A percentile compares a stretch with the other conserved stretches of the same genome.
These are phyloP conservation scores for Draba incana DNA, from an alignment of 345 rosid species.

Conservation along the genomic window DNA sequence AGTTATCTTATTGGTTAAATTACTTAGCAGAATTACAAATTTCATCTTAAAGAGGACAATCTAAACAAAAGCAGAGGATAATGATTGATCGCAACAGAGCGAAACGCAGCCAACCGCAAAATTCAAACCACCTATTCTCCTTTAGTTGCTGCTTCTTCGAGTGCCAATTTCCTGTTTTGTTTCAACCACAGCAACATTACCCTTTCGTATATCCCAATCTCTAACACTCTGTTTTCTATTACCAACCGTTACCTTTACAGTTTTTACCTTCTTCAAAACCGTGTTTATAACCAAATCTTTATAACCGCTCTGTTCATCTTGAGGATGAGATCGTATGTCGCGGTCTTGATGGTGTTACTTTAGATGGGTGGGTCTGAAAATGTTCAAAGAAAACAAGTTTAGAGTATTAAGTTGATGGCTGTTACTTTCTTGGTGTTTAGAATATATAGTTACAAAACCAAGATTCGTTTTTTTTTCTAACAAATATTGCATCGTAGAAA, in stretches of 20 bases:
- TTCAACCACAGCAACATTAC: conserved; percentile 23
- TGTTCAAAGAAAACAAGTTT: conserved; percentile 10
- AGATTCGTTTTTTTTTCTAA: neutral
- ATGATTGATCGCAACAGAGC: neutral
- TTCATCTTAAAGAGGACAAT: conserved; percentile 9
- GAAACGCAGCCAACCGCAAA: neutral
- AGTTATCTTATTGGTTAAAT: conserved; percentile 17
- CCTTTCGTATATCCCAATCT: conserved; percentile 25
- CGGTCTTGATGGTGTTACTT: conserved; percentile 27
- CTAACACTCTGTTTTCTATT: conserved; percentile 19
- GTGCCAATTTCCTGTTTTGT: conserved; percentile 17
- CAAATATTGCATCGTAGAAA: neutral
- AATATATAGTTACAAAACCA: neutral
- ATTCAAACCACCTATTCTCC: neutral
- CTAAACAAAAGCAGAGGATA: conserved; percentile 18
- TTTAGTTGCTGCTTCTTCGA: conserved; percentile 6
- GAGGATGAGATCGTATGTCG: conserved; percentile 16
- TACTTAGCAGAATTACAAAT: conserved; percentile 13
- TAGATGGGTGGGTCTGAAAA: conserved; percentile 31
- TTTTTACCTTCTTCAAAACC: conserved; percentile 26
- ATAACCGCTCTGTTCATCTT: conserved; percentile 2
- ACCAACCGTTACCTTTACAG: conserved; percentile 11
- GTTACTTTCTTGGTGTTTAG: neutral
- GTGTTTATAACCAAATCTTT: conserved; percentile 11
- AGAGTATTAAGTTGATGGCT: neutral